phyloP scores from a whole-genome alignment of 306 rosid species.

The Oemleria cerasiformis region DNA sequence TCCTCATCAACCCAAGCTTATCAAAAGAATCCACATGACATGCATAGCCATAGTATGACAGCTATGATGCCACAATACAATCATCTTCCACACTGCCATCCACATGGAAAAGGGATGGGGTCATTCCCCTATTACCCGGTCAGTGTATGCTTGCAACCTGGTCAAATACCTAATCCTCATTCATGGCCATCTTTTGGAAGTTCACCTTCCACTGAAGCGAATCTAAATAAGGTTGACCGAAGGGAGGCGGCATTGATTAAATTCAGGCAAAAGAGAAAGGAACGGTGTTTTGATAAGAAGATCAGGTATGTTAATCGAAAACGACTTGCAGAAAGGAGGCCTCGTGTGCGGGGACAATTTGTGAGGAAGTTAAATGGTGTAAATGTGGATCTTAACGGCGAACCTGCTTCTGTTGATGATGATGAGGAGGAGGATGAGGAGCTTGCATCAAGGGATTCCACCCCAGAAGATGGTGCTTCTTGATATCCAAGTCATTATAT shows the following conservation, averaged over 20 bases:
- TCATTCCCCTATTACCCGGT: slow-evolving; percentile 71
- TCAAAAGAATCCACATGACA: slow-evolving; percentile 68
- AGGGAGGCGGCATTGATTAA: slow-evolving; percentile 97
- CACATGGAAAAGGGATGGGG: slow-evolving; percentile 67
- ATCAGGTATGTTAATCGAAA: slow-evolving; percentile 86
- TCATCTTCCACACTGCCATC: slow-evolving; percentile 69
- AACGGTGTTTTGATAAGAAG: slow-evolving; percentile 94
- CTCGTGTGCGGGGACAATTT: slow-evolving; percentile 90
- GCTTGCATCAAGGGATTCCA: slow-evolving; percentile 33
- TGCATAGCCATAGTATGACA: slow-evolving; percentile 55
- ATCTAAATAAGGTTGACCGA: slow-evolving; percentile 65
- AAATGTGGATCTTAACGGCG: slow-evolving; percentile 81
- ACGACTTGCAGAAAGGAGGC: slow-evolving; percentile 85
- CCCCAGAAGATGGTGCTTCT: slow-evolving; percentile 36
- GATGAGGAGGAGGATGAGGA: slow-evolving; percentile 64
- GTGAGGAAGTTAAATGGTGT: slow-evolving; percentile 79
- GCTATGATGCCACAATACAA: slow-evolving; percentile 63
- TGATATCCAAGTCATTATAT: slow-evolving; percentile 10
- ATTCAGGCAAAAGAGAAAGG: slow-evolving; percentile 94
- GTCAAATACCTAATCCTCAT: slow-evolving; percentile 63
- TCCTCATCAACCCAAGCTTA: slow-evolving; percentile 60
- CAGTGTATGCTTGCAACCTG: slow-evolving; percentile 63
- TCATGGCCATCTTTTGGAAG: slow-evolving; percentile 70
- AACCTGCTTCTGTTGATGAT: slow-evolving; percentile 63
- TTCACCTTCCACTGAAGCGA: slow-evolving; percentile 56